These are phyloP conservation scores for Populus hybrid DNA, from an alignment of 441 rosid genomes.

Conservation along the genomic window DNA sequence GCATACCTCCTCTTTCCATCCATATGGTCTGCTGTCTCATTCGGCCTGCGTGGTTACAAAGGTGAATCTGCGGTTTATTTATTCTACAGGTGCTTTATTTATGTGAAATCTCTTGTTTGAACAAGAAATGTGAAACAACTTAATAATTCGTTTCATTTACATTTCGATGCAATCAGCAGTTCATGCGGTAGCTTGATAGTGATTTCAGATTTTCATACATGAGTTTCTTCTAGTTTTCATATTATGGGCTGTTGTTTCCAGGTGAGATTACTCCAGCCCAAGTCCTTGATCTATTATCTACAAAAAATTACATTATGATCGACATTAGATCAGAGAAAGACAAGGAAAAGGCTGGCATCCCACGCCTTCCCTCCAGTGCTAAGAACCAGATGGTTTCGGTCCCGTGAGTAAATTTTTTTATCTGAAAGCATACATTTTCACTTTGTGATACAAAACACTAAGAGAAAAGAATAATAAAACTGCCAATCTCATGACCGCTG, in stretches of 20 bases:
- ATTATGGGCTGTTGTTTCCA: conserved; percentile 11
- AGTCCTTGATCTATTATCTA: conserved; percentile 57
- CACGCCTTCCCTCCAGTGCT: conserved; percentile 83
- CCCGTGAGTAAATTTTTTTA: conserved; percentile 55
- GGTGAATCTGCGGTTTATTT: conserved; percentile 37
- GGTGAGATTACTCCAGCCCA: conserved; percentile 91
- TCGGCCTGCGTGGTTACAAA: conserved; percentile 76
- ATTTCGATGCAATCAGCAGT: not conserved
- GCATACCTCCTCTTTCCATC: conserved; percentile 75
- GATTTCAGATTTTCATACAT: not conserved
- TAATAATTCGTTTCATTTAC: not conserved
- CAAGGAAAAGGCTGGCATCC: conserved; percentile 76
- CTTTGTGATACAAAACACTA: not conserved
- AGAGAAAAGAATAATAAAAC: not conserved
- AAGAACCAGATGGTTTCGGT: conserved; percentile 70
- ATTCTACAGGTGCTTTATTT: not conserved
- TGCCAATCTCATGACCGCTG: no score
- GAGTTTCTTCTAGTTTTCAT: not conserved
- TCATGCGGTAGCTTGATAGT: not conserved
- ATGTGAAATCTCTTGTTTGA: not conserved
- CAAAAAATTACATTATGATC: conserved; percentile 56
- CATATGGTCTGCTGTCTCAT: conserved; percentile 67
- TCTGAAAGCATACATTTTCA: conserved; percentile 13
- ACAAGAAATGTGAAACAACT: not conserved
- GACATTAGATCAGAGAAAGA: conserved; percentile 94